phyloP scores from a whole-genome alignment of 805 yeast genomes.

The Metschnikowia continentalis region DNA sequence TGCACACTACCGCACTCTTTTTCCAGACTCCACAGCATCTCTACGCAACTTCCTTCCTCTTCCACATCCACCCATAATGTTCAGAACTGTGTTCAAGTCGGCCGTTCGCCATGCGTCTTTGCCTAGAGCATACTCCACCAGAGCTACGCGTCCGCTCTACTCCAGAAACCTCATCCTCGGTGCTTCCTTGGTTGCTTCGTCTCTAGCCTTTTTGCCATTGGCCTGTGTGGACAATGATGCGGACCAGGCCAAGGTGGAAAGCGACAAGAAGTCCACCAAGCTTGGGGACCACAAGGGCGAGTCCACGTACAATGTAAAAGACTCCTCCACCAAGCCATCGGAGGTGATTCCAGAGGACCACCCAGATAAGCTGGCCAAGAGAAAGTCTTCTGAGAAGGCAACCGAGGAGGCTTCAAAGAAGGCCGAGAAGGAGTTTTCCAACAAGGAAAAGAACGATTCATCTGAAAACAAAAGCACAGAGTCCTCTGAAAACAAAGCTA shows the following conservation, averaged over 20 bases:
- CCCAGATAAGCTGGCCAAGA: constrained; percentile 9
- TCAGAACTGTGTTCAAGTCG: constrained; percentile 14
- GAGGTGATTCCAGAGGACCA: constrained; percentile 9
- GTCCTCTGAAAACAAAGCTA: too few relatives aligned
- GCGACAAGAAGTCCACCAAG: constrained; percentile 6
- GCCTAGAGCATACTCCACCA: constrained; percentile 10
- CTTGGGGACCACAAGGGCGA: constrained; percentile 6
- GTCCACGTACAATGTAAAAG: constrained; percentile 6
- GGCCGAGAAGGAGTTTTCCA: constrained; percentile 5
- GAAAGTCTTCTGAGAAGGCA: constrained; percentile 6
- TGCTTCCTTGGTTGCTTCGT: constrained; percentile 9
- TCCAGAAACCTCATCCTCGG: constrained; percentile 4
- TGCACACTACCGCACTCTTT: constrained; percentile 5
- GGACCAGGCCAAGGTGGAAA: constrained; percentile 10
- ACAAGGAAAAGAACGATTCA: neutral
- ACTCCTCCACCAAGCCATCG: constrained; percentile 6
- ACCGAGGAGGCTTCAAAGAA: constrained; percentile 4
- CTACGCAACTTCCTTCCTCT: neutral
- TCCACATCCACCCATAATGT: constrained; percentile 7
- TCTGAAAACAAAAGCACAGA: neutral
- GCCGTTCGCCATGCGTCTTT: constrained; percentile 11
- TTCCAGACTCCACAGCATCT: constrained; percentile 1
- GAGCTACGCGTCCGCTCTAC: constrained; percentile 4
- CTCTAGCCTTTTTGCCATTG: constrained; percentile 7
- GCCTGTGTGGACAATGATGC: constrained; percentile 14